Percentiles rank a stretch among this genome's conserved stretches.
Conservation (phyloP, 1,284 basidiomycete species). For the Pseudozyma pruni region DNA sequence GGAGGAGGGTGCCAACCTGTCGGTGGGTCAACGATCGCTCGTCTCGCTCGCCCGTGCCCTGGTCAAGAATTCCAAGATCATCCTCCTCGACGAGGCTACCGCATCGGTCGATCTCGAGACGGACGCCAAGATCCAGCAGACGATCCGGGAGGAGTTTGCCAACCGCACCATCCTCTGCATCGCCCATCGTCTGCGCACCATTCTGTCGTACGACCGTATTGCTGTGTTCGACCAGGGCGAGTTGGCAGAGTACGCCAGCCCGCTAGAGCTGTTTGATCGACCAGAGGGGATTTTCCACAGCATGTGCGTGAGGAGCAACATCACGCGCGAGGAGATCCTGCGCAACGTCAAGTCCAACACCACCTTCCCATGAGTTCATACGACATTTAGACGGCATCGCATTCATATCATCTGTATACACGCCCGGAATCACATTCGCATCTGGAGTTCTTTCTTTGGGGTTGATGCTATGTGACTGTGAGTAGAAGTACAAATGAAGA, state of each 20-base stretch:
- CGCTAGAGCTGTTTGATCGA: constrained; percentile 73
- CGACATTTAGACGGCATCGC: background rate
- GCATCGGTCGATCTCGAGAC: constrained; percentile 82
- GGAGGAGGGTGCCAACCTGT: constrained; percentile 66
- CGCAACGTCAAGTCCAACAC: constrained; percentile 12
- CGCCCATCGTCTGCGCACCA: constrained; percentile 79
- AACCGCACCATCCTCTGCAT: constrained; percentile 83
- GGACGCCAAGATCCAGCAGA: constrained; percentile 83
- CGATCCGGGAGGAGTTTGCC: constrained; percentile 83
- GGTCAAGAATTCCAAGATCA: constrained; percentile 61
- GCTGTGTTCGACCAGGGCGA: constrained; percentile 80
- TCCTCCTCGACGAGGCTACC: constrained; percentile 76
- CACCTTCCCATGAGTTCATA: constrained; percentile 5
- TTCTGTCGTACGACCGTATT: constrained; percentile 82
- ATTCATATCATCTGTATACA: background rate
- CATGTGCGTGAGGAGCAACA: constrained; percentile 79
- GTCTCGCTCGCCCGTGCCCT: constrained; percentile 67
- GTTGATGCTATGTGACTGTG: too few species aligned
- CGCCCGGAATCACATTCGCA: too few species aligned
- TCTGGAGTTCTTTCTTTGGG: too few species aligned
- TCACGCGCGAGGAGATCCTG: constrained; percentile 72
- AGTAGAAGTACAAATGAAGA: too few species aligned
- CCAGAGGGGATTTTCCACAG: constrained; percentile 75
- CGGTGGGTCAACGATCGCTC: constrained; percentile 67
- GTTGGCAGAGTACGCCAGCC: constrained; percentile 79